Evolutionary conservation across 345 rosid genomes (phyloP).

Genomic region (Erysimum cheiranthoides): DNA sequence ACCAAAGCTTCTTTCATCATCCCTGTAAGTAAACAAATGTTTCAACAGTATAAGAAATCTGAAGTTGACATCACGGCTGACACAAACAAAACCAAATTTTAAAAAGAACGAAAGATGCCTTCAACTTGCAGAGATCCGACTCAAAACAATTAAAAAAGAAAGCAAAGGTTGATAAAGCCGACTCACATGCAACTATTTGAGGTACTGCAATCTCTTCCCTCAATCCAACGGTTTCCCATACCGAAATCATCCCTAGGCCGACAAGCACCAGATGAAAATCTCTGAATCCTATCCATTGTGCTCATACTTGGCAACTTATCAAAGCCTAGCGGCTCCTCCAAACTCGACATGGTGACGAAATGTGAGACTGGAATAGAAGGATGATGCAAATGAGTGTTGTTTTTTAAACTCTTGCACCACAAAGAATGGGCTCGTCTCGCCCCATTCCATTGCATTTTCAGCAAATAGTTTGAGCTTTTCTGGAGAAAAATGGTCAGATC

Average conservation of each 20-base stretch:
- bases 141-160: background rate
- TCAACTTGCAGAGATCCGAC: background rate
- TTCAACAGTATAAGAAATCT: conserved; percentile 14
- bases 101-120: conserved; percentile 3
- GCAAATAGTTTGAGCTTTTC: conserved; percentile 32
- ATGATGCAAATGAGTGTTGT: conserved; percentile 41
- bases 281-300: conserved; percentile 80
- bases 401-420: conserved; percentile 37
- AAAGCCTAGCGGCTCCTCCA: conserved; percentile 90
- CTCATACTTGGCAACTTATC: conserved; percentile 96
- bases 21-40: conserved; percentile 55
- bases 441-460: conserved; percentile 44
- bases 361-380: conserved; percentile 51
- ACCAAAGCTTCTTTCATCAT: conserved; percentile 60
- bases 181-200: conserved; percentile 79
- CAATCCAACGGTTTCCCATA: conserved; percentile 85
- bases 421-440: conserved; percentile 36
- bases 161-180: background rate
- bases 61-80: conserved; percentile 7
- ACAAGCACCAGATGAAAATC: conserved; percentile 87
- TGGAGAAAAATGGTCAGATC: conserved; percentile 44
- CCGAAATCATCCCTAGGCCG: conserved; percentile 73
- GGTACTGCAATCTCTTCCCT: conserved; percentile 80
- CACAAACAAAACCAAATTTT: background rate
- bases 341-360: conserved; percentile 76